Conservation (phyloP, 1,284 basidiomycete species). For the Marasmius tenuissimus region DNA sequence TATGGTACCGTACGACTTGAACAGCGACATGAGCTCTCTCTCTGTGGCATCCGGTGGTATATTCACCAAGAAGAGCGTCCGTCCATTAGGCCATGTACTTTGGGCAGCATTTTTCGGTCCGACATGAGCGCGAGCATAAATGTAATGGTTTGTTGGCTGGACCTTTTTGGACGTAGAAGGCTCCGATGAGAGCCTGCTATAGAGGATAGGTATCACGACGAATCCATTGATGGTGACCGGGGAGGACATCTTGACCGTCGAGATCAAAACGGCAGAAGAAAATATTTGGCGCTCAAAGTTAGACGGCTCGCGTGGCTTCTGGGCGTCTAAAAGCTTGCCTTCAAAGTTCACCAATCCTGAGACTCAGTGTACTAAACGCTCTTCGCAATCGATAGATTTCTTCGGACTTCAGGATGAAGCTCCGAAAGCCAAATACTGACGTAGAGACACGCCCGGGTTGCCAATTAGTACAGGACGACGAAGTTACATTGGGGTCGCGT, state of each 20-base stretch:
- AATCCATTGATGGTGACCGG: slow-evolving; percentile 49
- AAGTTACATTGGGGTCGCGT: too few relatives aligned
- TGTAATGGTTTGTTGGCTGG: slow-evolving; percentile 45
- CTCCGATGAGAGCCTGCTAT: slow-evolving; percentile 40
- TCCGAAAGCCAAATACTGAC: too few relatives aligned
- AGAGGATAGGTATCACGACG: slow-evolving; percentile 56
- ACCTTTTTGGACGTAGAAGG: neutral
- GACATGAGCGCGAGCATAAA: slow-evolving; percentile 62
- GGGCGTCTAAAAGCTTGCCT: neutral
- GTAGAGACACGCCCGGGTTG: too few relatives aligned
- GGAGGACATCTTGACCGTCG: slow-evolving; percentile 19
- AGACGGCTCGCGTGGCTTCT: neutral
- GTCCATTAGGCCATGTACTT: slow-evolving; percentile 54
- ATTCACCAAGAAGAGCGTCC: slow-evolving; percentile 86
- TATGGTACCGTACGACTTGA: slow-evolving; percentile 73
- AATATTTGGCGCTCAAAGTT: neutral
- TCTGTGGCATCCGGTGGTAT: slow-evolving; percentile 84
- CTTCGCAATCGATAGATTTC: too few relatives aligned
- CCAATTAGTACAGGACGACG: too few relatives aligned
- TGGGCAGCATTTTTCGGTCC: slow-evolving; percentile 41
- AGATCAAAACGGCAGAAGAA: neutral
- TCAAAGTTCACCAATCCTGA: neutral
- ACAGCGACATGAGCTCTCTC: slow-evolving; percentile 70
- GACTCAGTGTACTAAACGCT: neutral
- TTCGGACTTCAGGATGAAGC: too few relatives aligned